Percentiles rank a stretch among this genome's conserved stretches.
These are phyloP conservation scores for Colletotrichum horii DNA, from an alignment of 2,329 filamentous ascomycete species.

Conservation along the genomic window DNA sequence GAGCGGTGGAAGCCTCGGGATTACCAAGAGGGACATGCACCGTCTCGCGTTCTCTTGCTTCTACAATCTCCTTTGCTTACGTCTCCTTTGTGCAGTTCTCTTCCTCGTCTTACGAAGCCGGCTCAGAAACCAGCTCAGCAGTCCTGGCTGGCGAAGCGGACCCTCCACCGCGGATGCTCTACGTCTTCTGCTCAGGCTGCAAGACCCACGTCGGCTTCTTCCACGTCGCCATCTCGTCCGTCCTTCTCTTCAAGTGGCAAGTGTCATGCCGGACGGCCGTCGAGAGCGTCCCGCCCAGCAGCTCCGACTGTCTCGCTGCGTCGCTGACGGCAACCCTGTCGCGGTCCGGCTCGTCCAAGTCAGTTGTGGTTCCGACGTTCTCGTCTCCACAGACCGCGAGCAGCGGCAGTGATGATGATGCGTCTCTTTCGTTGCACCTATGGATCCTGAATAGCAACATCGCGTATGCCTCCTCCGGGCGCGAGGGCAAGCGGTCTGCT, in stretches of 20 bases:
- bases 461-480: conserved; percentile 50
- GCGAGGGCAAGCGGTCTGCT: conserved; percentile 36
- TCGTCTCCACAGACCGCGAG: neutral
- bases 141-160: conserved; percentile 26
- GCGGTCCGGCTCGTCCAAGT: conserved; percentile 63
- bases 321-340: conserved; percentile 58
- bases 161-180: conserved; percentile 34
- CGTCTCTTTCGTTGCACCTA: conserved; percentile 41
- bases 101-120: conserved; percentile 31
- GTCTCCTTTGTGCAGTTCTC: conserved; percentile 39
- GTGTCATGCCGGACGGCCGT: conserved; percentile 43
- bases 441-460: conserved; percentile 65
- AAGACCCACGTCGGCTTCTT: conserved; percentile 51
- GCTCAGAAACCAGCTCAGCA: conserved; percentile 31
- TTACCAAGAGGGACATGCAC: conserved; percentile 54
- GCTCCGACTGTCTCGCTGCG: conserved; percentile 57
- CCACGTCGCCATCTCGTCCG: conserved; percentile 47
- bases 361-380: conserved; percentile 50
- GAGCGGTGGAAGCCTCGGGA: conserved; percentile 54
- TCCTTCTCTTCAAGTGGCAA: conserved; percentile 64
- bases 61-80: neutral
- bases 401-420: neutral
- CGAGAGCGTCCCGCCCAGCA: conserved; percentile 37
- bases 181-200: conserved; percentile 53
- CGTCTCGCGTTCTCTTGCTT: conserved; percentile 24